Base-by-base conservation (phyloP, 164 flowering plant species). In the Vitis riparia region DNA sequence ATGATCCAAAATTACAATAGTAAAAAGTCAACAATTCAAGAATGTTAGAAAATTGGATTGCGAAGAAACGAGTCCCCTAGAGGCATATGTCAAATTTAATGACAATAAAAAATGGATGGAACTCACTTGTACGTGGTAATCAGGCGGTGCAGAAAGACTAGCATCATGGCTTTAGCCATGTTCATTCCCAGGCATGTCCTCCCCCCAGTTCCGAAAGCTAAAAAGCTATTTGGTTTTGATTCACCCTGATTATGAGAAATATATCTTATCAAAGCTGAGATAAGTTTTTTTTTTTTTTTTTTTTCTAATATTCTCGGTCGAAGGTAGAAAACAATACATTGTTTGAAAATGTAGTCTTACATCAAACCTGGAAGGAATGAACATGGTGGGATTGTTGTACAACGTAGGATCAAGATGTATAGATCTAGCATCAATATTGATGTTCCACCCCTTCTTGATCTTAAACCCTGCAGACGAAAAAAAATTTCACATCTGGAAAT, bases 361-460 rank as follows among this genome's bases (percentile, higher is more conserved):
- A 63, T 83, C 75, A 72, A 82, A 88, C 60, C 95, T 83, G 44
- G 80, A 73, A 47, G 95, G 96, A 72, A 72, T 66, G 76, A 91
- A 89, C 51, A 60, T 56, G 62, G 67, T 47, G 10, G 96, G 88
- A 9, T 88, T 80, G 52, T 76, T 63, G 73, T 86, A 82, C 3
- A 83, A 57, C 2, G 66, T 55, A 15, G 88, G 85, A 75, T 90
- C 89, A 52, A 68, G 70, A 71, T 90, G 95, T 65, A 90, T 80
- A n/a, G 80, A 78, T 73, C 78, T 80, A 7, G 86, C 86, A 67
- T 84, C 88, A 55, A 87, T 68, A 27, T 87, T 84, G 9, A 86
- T 81, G 37, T 76, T 79, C 91, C 96, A 90, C 1, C 96, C 92
- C 73, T 76, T 85, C 77, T 75, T 79, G 11, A 90, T 82, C 68